Conservation (phyloP, 768 basidiomycete genomes). For the Pisolithus tinctorius region DNA sequence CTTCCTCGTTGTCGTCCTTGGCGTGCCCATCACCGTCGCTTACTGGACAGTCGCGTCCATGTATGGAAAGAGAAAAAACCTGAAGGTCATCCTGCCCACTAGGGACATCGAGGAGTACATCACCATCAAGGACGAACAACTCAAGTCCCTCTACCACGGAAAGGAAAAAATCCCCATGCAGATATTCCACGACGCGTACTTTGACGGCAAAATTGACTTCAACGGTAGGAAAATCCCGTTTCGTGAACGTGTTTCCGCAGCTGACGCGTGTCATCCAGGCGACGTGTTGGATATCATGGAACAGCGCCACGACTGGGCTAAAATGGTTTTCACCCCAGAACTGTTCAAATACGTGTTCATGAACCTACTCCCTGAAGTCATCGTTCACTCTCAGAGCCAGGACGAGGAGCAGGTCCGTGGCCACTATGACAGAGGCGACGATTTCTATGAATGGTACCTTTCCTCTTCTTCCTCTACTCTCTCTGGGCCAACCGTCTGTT, state of each 20-base stretch:
- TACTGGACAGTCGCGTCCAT: slow-evolving; percentile 90
- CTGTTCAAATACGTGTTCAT: slow-evolving; percentile 92
- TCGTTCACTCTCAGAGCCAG: slow-evolving; percentile 84
- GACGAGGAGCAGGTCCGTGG: slow-evolving; percentile 95
- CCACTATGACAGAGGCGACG: slow-evolving; percentile 95
- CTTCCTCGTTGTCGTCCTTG: slow-evolving; percentile 69
- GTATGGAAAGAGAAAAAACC: slow-evolving; percentile 75
- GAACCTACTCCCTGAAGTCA: slow-evolving; percentile 86
- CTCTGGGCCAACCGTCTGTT: neutral
- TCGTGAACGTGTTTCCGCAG: neutral
- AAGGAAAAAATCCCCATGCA: slow-evolving; percentile 97
- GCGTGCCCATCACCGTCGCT: slow-evolving; percentile 67
- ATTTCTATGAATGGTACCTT: slow-evolving; percentile 84
- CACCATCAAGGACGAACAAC: slow-evolving; percentile 76
- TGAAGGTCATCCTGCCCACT: slow-evolving; percentile 78
- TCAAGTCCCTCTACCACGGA: slow-evolving; percentile 73
- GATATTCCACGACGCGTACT: slow-evolving; percentile 94
- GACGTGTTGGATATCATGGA: slow-evolving; percentile 93
- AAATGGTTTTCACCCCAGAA: slow-evolving; percentile 83
- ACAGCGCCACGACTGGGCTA: slow-evolving; percentile 92
- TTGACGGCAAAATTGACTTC: slow-evolving; percentile 93
- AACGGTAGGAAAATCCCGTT: slow-evolving; percentile 60
- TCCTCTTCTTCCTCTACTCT: neutral
- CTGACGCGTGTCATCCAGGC: slow-evolving; percentile 37
- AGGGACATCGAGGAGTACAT: slow-evolving; percentile 88